Evolutionary conservation across 2,329 filamentous ascomycete species (phyloP), one percentile per base, ranked within the genome.

Genomic region (Hawksworthiomyces lignivorus): DNA sequence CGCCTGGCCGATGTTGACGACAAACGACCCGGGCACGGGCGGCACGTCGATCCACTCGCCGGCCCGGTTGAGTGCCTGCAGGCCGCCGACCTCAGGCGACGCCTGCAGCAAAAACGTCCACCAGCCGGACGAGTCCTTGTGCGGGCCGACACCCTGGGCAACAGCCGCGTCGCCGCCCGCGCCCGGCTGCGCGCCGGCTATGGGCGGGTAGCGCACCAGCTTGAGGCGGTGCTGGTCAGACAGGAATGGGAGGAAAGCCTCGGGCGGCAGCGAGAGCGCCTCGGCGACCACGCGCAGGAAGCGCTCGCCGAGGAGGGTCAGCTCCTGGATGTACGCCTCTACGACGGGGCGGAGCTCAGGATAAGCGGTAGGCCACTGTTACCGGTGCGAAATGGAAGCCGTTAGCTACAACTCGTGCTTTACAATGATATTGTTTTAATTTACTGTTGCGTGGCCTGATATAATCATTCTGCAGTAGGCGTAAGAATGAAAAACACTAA

Each of bases 61-160:
- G 0, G 53, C 51, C 30, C 63, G 61, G 44, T 69, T 69, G 14
- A 78, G 63, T 1, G 69, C 71, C 50, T 77, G 69, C 0, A 77
- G 58, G 0, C 73, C 69, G 29, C 64, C 54, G 2, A 69, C 60
- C 9, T 66, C 59, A 4, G 73, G 68, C 0, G 71, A 75, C 7
- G 75, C 72, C 54, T 82, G 78, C 2, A 77, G 67, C 4, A 82
- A 65, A 47, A 82, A 80, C 0, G 77, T 81, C 62, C 77, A 75
- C 74, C 75, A 80, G 4, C 76, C 76, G 0, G 74, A 78, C 0
- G 71, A 79, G 54, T 78, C 74, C 51, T 80, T 80, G 58, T 80
- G 76, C 1, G 77, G 70, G 0, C 76, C 77, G 1, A 80, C 75
- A 1, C 76, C 76, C 56, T 80, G 75, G 4, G n/a, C 14, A 4